Conservation (phyloP, 2,329 filamentous ascomycete genomes). For the Lojkania enalia region DNA sequence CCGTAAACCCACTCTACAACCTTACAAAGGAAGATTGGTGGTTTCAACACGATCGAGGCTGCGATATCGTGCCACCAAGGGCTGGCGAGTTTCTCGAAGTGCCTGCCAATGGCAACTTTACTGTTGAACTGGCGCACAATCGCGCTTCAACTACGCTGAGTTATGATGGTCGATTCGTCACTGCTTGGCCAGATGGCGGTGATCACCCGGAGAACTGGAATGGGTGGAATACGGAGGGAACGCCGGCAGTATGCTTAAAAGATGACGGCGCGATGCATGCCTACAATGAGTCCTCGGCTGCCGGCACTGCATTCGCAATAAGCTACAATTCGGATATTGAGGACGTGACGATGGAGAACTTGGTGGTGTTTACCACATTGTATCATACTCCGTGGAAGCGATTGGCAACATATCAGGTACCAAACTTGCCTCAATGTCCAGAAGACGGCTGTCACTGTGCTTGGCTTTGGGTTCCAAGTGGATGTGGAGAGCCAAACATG, state of each 20-base stretch:
- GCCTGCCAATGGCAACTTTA: conserved; percentile 54
- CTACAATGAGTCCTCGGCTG: conserved; percentile 48
- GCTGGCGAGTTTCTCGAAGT: conserved; percentile 49
- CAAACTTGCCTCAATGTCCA: conserved; percentile 44
- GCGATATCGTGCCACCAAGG: conserved; percentile 46
- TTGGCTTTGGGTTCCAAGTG: conserved; percentile 49
- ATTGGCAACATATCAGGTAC: conserved; percentile 44
- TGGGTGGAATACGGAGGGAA: conserved; percentile 36
- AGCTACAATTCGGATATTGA: conserved; percentile 54
- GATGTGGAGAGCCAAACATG: conserved; percentile 46
- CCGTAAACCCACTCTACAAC: conserved; percentile 53
- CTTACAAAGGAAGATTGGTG: conserved; percentile 54
- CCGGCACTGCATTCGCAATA: conserved; percentile 56
- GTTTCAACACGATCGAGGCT: conserved; percentile 56
- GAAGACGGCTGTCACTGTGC: conserved; percentile 46
- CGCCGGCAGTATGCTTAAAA: conserved; percentile 34
- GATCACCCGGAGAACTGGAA: conserved; percentile 53
- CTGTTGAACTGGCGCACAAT: conserved; percentile 56
- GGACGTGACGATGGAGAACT: conserved; percentile 55
- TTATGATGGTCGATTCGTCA: conserved; percentile 43
- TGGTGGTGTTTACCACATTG: conserved; percentile 55
- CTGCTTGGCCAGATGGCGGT: conserved; percentile 54
- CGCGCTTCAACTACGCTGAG: conserved; percentile 54
- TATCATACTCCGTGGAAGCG: conserved; percentile 46
- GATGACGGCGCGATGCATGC: conserved; percentile 54